These are phyloP conservation scores for Suhomyces faveliae DNA, from an alignment of 805 yeast genomes.

Conservation along the genomic window DNA sequence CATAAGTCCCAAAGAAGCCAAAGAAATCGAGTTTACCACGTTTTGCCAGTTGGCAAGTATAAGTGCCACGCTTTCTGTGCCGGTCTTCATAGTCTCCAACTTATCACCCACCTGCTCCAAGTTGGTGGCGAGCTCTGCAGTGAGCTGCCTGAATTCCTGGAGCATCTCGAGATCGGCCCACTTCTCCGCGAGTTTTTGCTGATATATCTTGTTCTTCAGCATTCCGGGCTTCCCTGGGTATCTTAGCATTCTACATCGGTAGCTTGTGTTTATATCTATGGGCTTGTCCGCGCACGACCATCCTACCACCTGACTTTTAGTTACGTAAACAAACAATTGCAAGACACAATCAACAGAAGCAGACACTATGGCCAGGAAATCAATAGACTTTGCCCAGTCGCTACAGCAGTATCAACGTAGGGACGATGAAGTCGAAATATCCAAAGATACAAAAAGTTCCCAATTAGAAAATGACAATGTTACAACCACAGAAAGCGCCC, in stretches of 20 bases:
- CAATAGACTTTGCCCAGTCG: slow-evolving; percentile 16
- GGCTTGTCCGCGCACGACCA: background rate
- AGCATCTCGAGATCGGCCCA: slow-evolving; percentile 50
- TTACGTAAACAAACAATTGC: background rate
- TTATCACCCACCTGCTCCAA: slow-evolving; percentile 49
- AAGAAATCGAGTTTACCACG: slow-evolving; percentile 56
- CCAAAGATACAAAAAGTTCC: background rate
- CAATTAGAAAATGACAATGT: background rate
- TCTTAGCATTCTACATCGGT: too few species aligned
- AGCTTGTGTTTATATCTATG: background rate
- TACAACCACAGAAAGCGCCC: slow-evolving; percentile 4
- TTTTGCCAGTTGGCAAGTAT: slow-evolving; percentile 66
- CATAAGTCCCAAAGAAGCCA: slow-evolving; percentile 55
- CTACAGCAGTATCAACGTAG: slow-evolving; percentile 10
- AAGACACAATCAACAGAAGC: background rate
- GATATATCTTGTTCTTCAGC: slow-evolving; percentile 12
- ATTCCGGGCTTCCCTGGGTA: background rate
- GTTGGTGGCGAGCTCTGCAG: slow-evolving; percentile 44
- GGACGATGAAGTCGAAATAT: background rate
- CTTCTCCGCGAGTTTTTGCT: slow-evolving; percentile 43
- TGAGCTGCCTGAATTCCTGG: slow-evolving; percentile 46
- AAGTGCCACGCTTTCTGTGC: slow-evolving; percentile 58
- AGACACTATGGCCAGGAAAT: slow-evolving; percentile 13
- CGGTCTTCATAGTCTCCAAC: slow-evolving; percentile 49
- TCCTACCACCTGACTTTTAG: background rate